phyloP scores from a whole-genome alignment of 2,329 filamentous ascomycete species.

The Raffaelea arxii region DNA sequence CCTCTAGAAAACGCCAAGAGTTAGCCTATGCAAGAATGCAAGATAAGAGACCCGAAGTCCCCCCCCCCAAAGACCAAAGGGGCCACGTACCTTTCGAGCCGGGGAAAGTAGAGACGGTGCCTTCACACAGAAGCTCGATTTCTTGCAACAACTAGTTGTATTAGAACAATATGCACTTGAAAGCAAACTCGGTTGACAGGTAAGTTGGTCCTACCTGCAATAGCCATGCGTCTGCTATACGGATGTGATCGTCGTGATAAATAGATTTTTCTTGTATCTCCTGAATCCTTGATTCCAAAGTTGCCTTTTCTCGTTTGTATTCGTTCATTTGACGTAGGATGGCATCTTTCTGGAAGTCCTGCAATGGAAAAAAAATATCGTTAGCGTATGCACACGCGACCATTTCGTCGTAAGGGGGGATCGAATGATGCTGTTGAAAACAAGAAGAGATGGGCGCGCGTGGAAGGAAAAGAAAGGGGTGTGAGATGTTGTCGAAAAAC shows the following conservation, averaged over 20 bases:
- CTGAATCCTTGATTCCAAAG: slow-evolving; percentile 70
- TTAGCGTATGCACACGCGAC: slow-evolving; percentile 19
- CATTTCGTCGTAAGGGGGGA: slow-evolving; percentile 13
- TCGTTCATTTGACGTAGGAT: slow-evolving; percentile 97
- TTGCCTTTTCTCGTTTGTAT: slow-evolving; percentile 83
- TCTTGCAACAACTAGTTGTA: slow-evolving; percentile 49
- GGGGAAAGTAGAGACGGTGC: slow-evolving; percentile 32
- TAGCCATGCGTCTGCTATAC: slow-evolving; percentile 88
- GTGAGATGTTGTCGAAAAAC: slow-evolving; percentile 3
- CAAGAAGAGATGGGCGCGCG: slow-evolving; percentile 19
- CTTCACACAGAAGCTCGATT: slow-evolving; percentile 48
- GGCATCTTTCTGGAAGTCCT: slow-evolving; percentile 92
- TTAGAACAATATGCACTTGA: slow-evolving; percentile 13
- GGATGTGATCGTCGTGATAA: slow-evolving; percentile 87
- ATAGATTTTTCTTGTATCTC: slow-evolving; percentile 68
- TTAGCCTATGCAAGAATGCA: too few species aligned
- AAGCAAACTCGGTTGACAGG: slow-evolving; percentile 1
- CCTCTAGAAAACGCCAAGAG: slow-evolving; percentile 27
- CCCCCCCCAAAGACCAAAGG: too few species aligned
- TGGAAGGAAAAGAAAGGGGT: slow-evolving; percentile 14
- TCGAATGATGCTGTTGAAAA: too few species aligned
- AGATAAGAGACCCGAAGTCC: too few species aligned
- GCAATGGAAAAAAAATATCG: slow-evolving; percentile 25
- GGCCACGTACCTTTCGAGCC: slow-evolving; percentile 29
- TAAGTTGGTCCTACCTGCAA: slow-evolving; percentile 56